Evolutionary conservation across 805 yeast genomes (phyloP), one percentile per base, ranked within the genome.

Genomic region (Ogataea angusta): DNA sequence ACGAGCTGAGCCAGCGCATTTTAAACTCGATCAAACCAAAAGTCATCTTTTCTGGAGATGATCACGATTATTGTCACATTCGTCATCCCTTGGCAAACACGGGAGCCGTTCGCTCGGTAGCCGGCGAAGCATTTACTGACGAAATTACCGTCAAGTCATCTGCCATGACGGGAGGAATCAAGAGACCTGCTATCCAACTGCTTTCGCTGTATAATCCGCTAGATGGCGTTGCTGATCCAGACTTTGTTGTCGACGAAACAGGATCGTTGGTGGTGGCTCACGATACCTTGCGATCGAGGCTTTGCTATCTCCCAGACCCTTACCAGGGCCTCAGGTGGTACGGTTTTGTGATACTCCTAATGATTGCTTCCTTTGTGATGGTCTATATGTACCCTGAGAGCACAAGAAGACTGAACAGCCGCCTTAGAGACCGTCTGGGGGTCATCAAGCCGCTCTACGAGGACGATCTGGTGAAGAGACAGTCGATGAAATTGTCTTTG

Each of bases 91-190:
- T 50, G 26, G 40, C 22, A 2, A 42, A 41, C 25, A 12, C 26
- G 2, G 36, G 25, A 6, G 43, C 31, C 5, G 42, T 28, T 14
- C 21, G 22, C 5, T 21, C 36, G 4, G 18, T 16, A 1, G 13
- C 44, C 22, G 50, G 51, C 10, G 40, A 22, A 9, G 36, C 47
- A 5, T 48, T 45, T 29, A 28, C 49, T 1, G 55, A 51, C 41
- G 99, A 93, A 58, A 79, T 84, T 47, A 87, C 97, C 0, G 88
- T 90, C 19, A 93, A 93, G 62, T 79, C 95, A 2, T 79, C 85
- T 43, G 84, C 96, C 10, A 86, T 93, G 95, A 89, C 95, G 19
- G 86, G 88, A 77, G 98, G 98, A 0, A 80, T 93, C 27, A 63
- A 69, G 36, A 69, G 70, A 39, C 99, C 99, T 0, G 98, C 95